Conservation (phyloP, 225 moss, liverwort and hornwort genomes). For the Asterella californica region DNA sequence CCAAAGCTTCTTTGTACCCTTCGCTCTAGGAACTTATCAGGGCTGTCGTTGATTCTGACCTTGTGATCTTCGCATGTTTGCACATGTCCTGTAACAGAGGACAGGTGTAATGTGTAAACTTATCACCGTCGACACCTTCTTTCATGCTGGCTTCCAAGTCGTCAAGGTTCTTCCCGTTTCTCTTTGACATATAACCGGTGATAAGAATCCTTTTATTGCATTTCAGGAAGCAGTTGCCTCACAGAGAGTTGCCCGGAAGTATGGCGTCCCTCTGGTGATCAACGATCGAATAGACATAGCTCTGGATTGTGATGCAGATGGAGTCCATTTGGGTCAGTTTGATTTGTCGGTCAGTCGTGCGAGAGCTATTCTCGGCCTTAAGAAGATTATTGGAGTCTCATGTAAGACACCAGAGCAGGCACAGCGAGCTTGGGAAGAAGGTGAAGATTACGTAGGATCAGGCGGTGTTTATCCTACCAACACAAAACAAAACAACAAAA, state of each 20-base stretch:
- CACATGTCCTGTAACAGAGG: neutral
- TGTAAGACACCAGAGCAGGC: constrained; percentile 95
- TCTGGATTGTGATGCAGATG: constrained; percentile 84
- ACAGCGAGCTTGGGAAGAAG: constrained; percentile 75
- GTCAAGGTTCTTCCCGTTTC: neutral
- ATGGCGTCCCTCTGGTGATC: constrained; percentile 72
- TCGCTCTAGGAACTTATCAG: too few relatives aligned
- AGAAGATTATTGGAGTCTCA: constrained; percentile 87
- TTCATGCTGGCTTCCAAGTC: neutral
- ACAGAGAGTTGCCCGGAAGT: constrained; percentile 60
- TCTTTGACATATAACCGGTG: neutral
- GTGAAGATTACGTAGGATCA: constrained; percentile 86
- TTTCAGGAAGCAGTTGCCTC: constrained; percentile 88
- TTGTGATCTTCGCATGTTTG: neutral
- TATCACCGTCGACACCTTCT: neutral
- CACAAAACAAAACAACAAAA: constrained; percentile 82
- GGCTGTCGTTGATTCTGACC: neutral
- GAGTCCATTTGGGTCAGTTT: constrained; percentile 85
- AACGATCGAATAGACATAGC: constrained; percentile 91
- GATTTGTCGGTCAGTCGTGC: constrained; percentile 72
- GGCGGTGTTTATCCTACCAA: constrained; percentile 87
- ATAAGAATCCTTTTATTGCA: neutral
- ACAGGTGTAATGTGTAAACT: neutral
- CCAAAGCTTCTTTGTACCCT: too few relatives aligned
- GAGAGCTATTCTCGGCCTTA: constrained; percentile 68